Base-by-base conservation (phyloP, 306 rosid genomes). In the Sphenostylis stenocarpa region DNA sequence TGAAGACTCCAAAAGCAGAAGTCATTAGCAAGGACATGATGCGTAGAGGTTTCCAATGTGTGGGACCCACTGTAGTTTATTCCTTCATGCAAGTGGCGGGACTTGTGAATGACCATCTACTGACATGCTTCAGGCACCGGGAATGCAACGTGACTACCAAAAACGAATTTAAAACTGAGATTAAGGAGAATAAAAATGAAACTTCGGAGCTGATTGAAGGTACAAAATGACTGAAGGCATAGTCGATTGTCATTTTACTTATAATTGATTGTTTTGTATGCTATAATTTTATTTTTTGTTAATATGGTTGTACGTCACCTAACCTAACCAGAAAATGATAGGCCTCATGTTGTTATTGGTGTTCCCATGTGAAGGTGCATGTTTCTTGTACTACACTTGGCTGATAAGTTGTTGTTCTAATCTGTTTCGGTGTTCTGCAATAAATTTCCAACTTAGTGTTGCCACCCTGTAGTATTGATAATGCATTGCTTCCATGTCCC, bases 21-120 rank as follows among this genome's bases (percentile, higher is more conserved):
- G 44, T 84, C 49, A 85, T 95, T 36, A 90, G 98, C 89, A 95
- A 95, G 85, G 97, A 90, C 84, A 77, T 95, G 92, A 89, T 92
- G 89, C 85, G 84, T 26, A 88, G 99, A 82, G 99, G 99, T 26
- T 95, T 95, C 66, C 97, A 96, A 23, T 92, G 98, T 29, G 97
- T 95, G 24, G 98, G 98, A 29, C 97, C 98, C 0, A 95, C 93
- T 0, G 92, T 89, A 11, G 67, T 92, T 70, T 95, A 95, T 78
- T 92, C 96, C 20, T 92, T 95, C 89, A 89, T 95, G 98, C 98
- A 92, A 78, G 96, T 82, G 16, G 67, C 96, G 1, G 97, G 98
- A 53, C 87, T 95, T 20, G 97, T 89, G 49, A 92, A 95, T 76
- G 96, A 92, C 71, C 96, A 95, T 80, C 86, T 92, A 69, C 6